phyloP scores from a whole-genome alignment of 371 early-diverging fungal species.

The Rhizopus sp. region DNA sequence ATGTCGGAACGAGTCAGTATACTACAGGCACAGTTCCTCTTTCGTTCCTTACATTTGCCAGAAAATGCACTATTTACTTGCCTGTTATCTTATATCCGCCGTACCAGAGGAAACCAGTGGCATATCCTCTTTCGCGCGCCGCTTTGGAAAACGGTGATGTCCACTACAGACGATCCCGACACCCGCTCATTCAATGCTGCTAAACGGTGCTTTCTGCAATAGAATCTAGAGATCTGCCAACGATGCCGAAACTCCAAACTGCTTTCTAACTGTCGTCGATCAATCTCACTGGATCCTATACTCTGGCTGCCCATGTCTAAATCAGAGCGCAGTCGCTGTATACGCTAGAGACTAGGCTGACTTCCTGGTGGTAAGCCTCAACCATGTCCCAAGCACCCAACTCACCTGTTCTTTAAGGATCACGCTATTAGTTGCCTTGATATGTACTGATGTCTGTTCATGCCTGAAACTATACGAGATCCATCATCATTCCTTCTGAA shows the following conservation, averaged over 20 bases:
- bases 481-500: neutral
- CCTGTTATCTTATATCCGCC: neutral
- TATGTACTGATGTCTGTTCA: neutral
- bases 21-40: neutral
- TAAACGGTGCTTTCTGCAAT: too few species aligned
- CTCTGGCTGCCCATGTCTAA: neutral
- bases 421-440: neutral
- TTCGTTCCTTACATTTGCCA: neutral
- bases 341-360: slow-evolving; percentile 2
- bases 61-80: neutral
- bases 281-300: neutral
- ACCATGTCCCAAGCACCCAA: neutral
- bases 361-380: slow-evolving; percentile 2
- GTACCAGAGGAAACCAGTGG: too few species aligned
- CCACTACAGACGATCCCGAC: too few species aligned
- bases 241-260: too few species aligned
- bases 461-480: neutral
- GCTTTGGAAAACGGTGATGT: too few species aligned
- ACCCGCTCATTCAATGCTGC: too few species aligned
- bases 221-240: too few species aligned
- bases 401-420: neutral
- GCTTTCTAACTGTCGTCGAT: too few species aligned
- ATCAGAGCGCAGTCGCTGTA: too few species aligned
- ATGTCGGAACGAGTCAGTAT: neutral
- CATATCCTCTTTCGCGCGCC: too few species aligned